A percentile compares a stretch with the other conserved stretches of the same genome.
phyloP scores from a whole-genome alignment of 306 rosid species.

The Quercus aquifolioides region DNA sequence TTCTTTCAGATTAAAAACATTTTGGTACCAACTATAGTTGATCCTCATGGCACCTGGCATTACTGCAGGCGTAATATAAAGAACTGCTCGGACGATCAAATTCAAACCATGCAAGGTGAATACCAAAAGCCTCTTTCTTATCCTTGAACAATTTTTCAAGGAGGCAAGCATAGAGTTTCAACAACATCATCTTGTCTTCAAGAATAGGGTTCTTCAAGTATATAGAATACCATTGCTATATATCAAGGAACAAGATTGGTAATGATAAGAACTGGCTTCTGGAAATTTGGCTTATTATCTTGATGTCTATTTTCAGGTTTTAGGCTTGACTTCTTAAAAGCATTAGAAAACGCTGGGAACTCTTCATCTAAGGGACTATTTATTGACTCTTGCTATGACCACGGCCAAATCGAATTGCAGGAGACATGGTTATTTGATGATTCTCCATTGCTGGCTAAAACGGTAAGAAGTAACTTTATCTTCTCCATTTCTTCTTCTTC shows the following conservation, averaged over 20 bases:
- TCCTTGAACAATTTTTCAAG: background rate
- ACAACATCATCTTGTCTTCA: too few species aligned
- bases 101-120: slow-evolving; percentile 69
- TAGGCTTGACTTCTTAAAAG: slow-evolving; percentile 64
- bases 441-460: slow-evolving; percentile 60
- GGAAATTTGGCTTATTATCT: background rate
- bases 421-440: slow-evolving; percentile 73
- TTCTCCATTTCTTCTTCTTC: background rate
- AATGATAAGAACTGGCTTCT: background rate
- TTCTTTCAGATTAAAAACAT: slow-evolving; percentile 74
- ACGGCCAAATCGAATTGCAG: slow-evolving; percentile 91
- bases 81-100: slow-evolving; percentile 69
- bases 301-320: slow-evolving; percentile 47
- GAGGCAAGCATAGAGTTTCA: background rate
- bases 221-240: background rate
- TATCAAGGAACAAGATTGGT: background rate
- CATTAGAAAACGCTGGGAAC: slow-evolving; percentile 43
- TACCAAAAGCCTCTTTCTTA: background rate
- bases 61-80: slow-evolving; percentile 74
- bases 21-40: slow-evolving; percentile 86
- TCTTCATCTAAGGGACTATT: slow-evolving; percentile 63
- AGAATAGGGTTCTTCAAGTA: background rate
- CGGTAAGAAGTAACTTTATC: slow-evolving; percentile 43
- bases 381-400: slow-evolving; percentile 83
- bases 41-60: slow-evolving; percentile 79